A percentile compares a stretch with the other conserved stretches of the same genome.
These are phyloP conservation scores for Ceratobasidium sp. DNA, from an alignment of 1,284 basidiomycete genomes.

Conservation along the genomic window DNA sequence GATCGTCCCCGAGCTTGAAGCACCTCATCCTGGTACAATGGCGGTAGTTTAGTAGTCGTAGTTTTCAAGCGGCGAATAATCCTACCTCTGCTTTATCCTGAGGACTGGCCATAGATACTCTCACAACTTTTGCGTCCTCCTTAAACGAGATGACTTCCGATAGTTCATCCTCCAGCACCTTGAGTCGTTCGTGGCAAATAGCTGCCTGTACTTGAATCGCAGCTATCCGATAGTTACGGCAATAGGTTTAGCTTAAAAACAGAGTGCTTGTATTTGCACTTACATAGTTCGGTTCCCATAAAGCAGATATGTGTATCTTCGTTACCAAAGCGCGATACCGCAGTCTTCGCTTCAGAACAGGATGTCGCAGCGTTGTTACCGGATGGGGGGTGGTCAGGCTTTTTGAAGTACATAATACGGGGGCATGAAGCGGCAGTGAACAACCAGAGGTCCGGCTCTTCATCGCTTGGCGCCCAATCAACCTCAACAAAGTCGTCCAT, in stretches of 20 bases:
- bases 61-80: not conserved
- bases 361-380: conserved; percentile 51
- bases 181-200: conserved; percentile 71
- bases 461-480: conserved; percentile 71
- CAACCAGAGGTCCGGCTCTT: conserved; percentile 74
- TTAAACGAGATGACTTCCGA: conserved; percentile 50
- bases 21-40: conserved; percentile 19
- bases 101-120: not conserved
- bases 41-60: not conserved
- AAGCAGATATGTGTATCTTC: conserved; percentile 90
- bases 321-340: conserved; percentile 82
- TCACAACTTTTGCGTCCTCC: conserved; percentile 17
- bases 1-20: conserved; percentile 24
- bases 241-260: conserved; percentile 21
- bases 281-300: conserved; percentile 80
- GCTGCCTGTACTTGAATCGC: conserved; percentile 78
- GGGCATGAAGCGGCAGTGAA: conserved; percentile 83
- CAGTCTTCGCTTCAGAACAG: conserved; percentile 48
- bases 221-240: conserved; percentile 59
- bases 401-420: conserved; percentile 84
- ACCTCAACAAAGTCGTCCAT: conserved; percentile 87
- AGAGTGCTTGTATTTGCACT: conserved; percentile 56
- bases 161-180: conserved; percentile 62
- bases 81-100: conserved; percentile 20
- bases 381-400: conserved; percentile 56